phyloP scores from a whole-genome alignment of 192 early-diverging fungal genomes.

The Chytriomyces hyalinus region DNA sequence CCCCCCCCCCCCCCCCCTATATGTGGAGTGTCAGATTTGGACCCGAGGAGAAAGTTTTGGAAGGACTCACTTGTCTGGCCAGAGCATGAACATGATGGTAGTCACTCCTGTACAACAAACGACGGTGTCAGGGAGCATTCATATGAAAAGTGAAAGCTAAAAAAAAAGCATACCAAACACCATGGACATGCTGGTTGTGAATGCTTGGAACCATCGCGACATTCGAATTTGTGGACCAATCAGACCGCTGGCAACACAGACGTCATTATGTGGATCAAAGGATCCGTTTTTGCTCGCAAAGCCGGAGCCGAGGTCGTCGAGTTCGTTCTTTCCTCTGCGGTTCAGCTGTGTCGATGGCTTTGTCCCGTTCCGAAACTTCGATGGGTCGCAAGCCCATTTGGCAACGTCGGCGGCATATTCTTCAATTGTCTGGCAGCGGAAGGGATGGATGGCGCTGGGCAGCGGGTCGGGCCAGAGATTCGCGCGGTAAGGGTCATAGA shows the following conservation, averaged over 20 bases:
- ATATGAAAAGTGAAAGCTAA: not conserved
- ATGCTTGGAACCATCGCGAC: not conserved
- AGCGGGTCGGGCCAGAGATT: not conserved
- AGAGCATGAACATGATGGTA: conserved; percentile 1
- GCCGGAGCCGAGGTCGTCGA: no score
- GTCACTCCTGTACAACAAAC: not conserved
- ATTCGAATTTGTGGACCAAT: not conserved
- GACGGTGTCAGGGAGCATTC: not conserved
- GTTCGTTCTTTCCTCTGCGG: no score
- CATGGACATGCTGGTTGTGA: not conserved
- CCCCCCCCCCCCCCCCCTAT: no score
- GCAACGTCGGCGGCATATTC: not conserved
- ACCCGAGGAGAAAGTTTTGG: no score
- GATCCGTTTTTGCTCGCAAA: no score
- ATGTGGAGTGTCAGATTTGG: no score
- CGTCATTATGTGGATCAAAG: not conserved
- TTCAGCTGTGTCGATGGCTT: no score
- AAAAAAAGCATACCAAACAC: not conserved
- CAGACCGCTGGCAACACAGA: not conserved
- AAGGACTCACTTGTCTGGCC: not conserved
- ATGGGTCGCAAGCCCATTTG: not conserved
- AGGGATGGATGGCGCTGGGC: not conserved
- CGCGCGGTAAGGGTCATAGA: not conserved
- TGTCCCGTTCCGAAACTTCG: not conserved
- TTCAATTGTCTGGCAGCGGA: not conserved